Evolutionary conservation across 179 eudicot genomes (phyloP).

Genomic region (Pouteria campechiana): DNA sequence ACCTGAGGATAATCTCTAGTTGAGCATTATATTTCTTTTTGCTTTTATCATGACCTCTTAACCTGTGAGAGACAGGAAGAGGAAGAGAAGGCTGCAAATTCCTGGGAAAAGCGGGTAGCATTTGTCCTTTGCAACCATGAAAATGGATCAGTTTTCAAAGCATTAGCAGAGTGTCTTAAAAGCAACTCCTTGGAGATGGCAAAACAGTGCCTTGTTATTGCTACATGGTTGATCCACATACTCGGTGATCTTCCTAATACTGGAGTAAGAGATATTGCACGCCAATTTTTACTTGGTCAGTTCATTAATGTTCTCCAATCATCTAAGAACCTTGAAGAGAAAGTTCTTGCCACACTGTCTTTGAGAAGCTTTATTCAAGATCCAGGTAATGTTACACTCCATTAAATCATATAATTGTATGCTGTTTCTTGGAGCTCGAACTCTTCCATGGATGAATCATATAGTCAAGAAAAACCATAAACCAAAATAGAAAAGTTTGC

Average conservation of each 20-base stretch:
- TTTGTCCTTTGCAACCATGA: slow-evolving; percentile 46
- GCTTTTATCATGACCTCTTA: neutral
- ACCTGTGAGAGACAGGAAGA: slow-evolving; percentile 19
- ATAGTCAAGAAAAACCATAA: too few species aligned
- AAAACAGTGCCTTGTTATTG: slow-evolving; percentile 24
- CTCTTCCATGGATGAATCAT: too few species aligned
- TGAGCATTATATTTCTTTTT: too few species aligned
- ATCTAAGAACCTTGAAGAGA: slow-evolving; percentile 42
- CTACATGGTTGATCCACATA: slow-evolving; percentile 43
- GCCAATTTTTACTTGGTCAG: slow-evolving; percentile 33
- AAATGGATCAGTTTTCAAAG: slow-evolving; percentile 34
- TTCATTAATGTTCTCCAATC: slow-evolving; percentile 38
- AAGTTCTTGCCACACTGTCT: slow-evolving; percentile 37
- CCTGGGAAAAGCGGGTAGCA: slow-evolving; percentile 44
- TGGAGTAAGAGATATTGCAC: slow-evolving; percentile 36
- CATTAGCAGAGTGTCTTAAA: slow-evolving; percentile 33
- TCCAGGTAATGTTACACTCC: too few species aligned
- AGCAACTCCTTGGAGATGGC: slow-evolving; percentile 37
- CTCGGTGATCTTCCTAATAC: slow-evolving; percentile 35
- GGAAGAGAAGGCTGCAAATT: slow-evolving; percentile 30
- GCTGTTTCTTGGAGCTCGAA: too few species aligned
- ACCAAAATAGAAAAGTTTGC: too few species aligned
- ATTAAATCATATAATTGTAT: too few species aligned
- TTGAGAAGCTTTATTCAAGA: slow-evolving; percentile 31
- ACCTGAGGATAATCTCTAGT: too few species aligned